Percentiles rank a stretch among this genome's conserved stretches.
Evolutionary conservation across 2,329 filamentous ascomycete genomes (phyloP).

Genomic region (Colletotrichum shisoi): DNA sequence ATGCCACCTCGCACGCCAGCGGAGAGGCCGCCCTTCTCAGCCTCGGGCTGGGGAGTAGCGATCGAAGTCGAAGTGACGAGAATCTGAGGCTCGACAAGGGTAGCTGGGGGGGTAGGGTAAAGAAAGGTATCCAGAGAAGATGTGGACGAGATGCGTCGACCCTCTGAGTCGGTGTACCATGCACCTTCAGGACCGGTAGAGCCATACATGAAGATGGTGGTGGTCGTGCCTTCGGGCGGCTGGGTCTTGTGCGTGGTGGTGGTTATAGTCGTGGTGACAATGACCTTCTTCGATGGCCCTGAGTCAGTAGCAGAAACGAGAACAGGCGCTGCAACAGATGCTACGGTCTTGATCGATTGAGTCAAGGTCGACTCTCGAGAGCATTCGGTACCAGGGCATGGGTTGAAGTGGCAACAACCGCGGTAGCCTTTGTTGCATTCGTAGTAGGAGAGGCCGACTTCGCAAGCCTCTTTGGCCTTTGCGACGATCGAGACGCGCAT

Average conservation of each 20-base stretch:
- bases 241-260: neutral
- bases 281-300: neutral
- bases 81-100: neutral
- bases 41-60: neutral
- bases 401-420: constrained; percentile 58
- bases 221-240: neutral
- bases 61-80: constrained; percentile 15
- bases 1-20: constrained; percentile 23
- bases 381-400: constrained; percentile 51
- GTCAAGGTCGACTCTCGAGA: constrained; percentile 38
- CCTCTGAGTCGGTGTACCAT: constrained; percentile 23
- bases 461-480: constrained; percentile 4
- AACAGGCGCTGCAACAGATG: constrained; percentile 31
- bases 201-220: constrained; percentile 6
- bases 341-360: constrained; percentile 8
- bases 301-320: constrained; percentile 7
- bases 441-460: constrained; percentile 50
- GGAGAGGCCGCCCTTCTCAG: constrained; percentile 5
- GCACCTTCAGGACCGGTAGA: constrained; percentile 14
- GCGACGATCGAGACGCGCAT: constrained; percentile 21
- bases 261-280: neutral
- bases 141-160: neutral
- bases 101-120: neutral
- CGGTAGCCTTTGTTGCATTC: constrained; percentile 46
- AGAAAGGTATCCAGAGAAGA: neutral